Evolutionary conservation across 345 rosid genomes (phyloP).

Genomic region (Rhizophora mangle): DNA sequence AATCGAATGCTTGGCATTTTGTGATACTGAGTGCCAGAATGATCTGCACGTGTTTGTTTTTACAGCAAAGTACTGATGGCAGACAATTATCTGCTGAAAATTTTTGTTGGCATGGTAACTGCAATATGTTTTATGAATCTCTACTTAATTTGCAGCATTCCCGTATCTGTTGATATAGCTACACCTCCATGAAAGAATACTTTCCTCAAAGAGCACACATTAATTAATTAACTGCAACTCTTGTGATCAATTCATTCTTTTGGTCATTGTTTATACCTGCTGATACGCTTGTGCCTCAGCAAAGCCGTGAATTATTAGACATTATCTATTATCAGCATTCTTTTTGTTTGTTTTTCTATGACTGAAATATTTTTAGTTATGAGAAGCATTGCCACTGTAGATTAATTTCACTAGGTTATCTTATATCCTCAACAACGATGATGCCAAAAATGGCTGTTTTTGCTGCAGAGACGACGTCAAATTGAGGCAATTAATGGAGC

Average conservation of each 20-base stretch:
- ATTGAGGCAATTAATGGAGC: slow-evolving; percentile 93
- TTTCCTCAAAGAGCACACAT: too few relatives aligned
- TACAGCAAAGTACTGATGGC: not conserved
- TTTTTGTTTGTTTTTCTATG: not conserved
- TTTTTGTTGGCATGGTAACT: not conserved
- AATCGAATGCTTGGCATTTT: not conserved
- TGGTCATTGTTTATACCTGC: too few relatives aligned
- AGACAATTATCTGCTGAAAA: not conserved
- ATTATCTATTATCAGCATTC: not conserved
- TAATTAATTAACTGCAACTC: too few relatives aligned
- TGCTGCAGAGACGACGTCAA: slow-evolving; percentile 58
- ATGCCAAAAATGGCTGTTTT: slow-evolving; percentile 6
- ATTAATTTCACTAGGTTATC: too few relatives aligned
- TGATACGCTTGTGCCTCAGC: not conserved
- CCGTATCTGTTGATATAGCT: too few relatives aligned
- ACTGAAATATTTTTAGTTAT: not conserved
- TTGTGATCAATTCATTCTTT: too few relatives aligned
- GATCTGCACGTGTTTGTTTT: too few relatives aligned
- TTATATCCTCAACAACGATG: not conserved
- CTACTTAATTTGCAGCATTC: too few relatives aligned
- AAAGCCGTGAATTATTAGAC: not conserved
- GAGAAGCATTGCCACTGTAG: too few relatives aligned
- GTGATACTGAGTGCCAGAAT: not conserved
- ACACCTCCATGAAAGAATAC: too few relatives aligned
- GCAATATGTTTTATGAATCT: too few relatives aligned